A percentile compares a stretch with the other conserved stretches of the same genome.
Conservation (phyloP, 169 alveolate genomes). For the Eimeria tenella region DNA sequence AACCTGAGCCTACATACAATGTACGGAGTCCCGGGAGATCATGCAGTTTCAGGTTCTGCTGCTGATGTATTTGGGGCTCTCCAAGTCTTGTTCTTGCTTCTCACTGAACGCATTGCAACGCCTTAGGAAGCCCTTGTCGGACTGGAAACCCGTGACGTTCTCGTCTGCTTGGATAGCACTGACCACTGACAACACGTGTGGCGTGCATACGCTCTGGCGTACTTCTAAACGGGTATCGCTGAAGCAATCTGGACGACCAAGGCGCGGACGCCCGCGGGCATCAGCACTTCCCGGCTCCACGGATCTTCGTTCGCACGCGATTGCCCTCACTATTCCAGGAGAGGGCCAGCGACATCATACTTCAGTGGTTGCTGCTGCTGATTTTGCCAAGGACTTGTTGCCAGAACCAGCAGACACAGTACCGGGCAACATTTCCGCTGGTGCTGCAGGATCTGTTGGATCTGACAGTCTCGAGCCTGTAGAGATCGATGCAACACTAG, state of each 20-base stretch:
- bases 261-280: not conserved
- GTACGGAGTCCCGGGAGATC: not conserved
- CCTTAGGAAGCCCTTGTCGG: not conserved
- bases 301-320: not conserved
- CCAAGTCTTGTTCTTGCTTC: not conserved
- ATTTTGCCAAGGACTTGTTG: not conserved
- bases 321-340: not conserved
- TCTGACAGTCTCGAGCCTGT: not conserved
- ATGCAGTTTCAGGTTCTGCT: not conserved
- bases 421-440: not conserved
- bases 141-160: not conserved
- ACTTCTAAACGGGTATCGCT: not conserved
- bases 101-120: not conserved
- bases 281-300: not conserved
- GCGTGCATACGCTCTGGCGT: not conserved
- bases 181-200: not conserved
- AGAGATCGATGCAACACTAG: constrained; percentile 59
- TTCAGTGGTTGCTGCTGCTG: not conserved
- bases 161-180: not conserved
- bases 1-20: not conserved
- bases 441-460: not conserved
- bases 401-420: not conserved
- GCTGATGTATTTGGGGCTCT: not conserved
- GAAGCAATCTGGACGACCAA: not conserved
- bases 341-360: not conserved